phyloP scores from a whole-genome alignment of 2,329 filamentous ascomycete genomes.

The Talaromyces sp. region DNA sequence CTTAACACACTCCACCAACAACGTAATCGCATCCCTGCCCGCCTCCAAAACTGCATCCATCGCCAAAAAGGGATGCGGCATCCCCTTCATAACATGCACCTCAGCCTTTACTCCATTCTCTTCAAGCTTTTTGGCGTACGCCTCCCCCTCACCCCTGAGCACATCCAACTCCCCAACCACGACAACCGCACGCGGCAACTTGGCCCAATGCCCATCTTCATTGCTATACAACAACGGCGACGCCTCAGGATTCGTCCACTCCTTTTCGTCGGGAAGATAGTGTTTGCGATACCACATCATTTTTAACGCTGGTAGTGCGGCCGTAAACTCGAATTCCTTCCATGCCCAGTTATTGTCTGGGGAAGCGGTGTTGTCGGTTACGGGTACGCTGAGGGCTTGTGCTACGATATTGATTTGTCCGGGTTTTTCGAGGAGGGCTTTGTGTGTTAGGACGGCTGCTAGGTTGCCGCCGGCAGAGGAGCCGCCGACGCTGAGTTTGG shows the following conservation, averaged over 20 bases:
- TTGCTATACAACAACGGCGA: conserved; percentile 54
- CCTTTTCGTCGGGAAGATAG: conserved; percentile 52
- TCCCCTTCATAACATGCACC: conserved; percentile 53
- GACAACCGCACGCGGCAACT: conserved; percentile 52
- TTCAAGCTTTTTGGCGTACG: conserved; percentile 51
- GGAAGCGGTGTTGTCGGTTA: conserved; percentile 58
- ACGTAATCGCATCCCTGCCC: conserved; percentile 52
- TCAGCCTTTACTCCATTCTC: conserved; percentile 50
- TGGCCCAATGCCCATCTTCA: conserved; percentile 44
- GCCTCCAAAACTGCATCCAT: conserved; percentile 58
- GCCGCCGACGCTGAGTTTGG: conserved; percentile 50
- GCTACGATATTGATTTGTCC: conserved; percentile 43
- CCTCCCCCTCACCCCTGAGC: conserved; percentile 54
- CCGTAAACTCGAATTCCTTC: conserved; percentile 51
- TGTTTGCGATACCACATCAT: conserved; percentile 62
- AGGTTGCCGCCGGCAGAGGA: conserved; percentile 56
- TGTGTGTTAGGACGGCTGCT: conserved; percentile 55
- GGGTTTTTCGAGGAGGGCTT: conserved; percentile 40
- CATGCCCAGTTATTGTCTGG: conserved; percentile 49
- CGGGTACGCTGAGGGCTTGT: conserved; percentile 59
- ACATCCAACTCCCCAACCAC: conserved; percentile 59
- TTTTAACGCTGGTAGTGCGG: conserved; percentile 55
- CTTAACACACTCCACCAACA: conserved; percentile 41
- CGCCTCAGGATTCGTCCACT: conserved; percentile 54
- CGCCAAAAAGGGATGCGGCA: conserved; percentile 59